phyloP scores from a whole-genome alignment of 768 basidiomycete genomes.

The Asterophora parasitica region DNA sequence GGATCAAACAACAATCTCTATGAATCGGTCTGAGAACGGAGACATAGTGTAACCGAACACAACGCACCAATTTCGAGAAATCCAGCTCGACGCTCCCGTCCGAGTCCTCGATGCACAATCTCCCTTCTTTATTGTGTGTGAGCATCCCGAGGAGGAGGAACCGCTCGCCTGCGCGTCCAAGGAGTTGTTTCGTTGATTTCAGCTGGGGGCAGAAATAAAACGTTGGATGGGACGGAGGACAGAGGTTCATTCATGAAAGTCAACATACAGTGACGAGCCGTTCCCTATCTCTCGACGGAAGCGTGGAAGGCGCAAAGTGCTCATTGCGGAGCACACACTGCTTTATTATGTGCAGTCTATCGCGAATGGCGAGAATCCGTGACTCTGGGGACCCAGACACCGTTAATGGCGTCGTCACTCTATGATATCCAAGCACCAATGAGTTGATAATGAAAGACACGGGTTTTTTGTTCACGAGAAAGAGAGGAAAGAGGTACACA shows the following conservation, averaged over 20 bases:
- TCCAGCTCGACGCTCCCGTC: constrained; percentile 90
- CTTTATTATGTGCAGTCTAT: constrained; percentile 85
- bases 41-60: constrained; percentile 2
- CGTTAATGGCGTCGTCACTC: constrained; percentile 50
- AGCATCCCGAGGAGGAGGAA: constrained; percentile 96
- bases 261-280: constrained; percentile 77
- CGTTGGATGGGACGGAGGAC: background rate
- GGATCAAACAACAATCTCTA: constrained; percentile 3
- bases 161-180: constrained; percentile 84
- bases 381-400: constrained; percentile 84
- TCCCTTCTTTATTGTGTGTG: constrained; percentile 83
- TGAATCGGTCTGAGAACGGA: constrained; percentile 16
- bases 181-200: constrained; percentile 91
- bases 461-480: no score
- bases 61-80: constrained; percentile 74
- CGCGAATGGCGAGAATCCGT: constrained; percentile 72
- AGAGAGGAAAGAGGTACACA: no score
- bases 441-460: no score
- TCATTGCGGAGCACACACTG: constrained; percentile 94
- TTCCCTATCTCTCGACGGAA: constrained; percentile 84
- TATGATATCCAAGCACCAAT: constrained; percentile 33
- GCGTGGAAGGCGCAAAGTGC: constrained; percentile 93
- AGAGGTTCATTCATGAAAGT: background rate
- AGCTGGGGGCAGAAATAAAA: constrained; percentile 48
- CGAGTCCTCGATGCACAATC: constrained; percentile 86